Conservation (phyloP, 495 filamentous ascomycete genomes). For the Aspergillus homomorphus region DNA sequence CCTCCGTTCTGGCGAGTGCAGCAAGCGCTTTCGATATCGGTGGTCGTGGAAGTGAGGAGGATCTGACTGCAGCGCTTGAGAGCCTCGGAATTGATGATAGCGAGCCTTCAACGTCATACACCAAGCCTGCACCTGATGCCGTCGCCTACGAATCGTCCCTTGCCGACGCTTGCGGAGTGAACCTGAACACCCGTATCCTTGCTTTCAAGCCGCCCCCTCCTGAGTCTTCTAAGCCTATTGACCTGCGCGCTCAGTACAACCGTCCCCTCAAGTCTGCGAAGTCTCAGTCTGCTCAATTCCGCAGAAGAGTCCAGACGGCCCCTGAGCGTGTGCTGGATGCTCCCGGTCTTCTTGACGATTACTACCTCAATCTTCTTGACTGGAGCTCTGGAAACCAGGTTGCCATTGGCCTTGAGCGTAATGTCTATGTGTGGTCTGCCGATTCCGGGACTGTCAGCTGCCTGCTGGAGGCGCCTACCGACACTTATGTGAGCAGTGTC, state of each 20-base stretch:
- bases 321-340: constrained; percentile 98
- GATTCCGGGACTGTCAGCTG: constrained; percentile 83
- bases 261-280: constrained; percentile 80
- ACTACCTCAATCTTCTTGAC: constrained; percentile 97
- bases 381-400: constrained; percentile 98
- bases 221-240: constrained; percentile 95
- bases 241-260: constrained; percentile 96
- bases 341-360: constrained; percentile 93
- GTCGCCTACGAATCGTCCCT: constrained; percentile 91
- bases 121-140: constrained; percentile 77
- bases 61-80: constrained; percentile 74
- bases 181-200: constrained; percentile 90
- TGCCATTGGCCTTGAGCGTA: constrained; percentile 93
- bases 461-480: constrained; percentile 77
- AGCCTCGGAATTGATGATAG: constrained; percentile 68
- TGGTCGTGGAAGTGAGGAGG: constrained; percentile 64
- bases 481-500: constrained; percentile 96
- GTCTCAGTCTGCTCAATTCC: constrained; percentile 73
- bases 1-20: constrained; percentile 66
- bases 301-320: constrained; percentile 86
- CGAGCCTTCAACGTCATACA: constrained; percentile 55
- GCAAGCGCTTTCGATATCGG: constrained; percentile 64
- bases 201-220: constrained; percentile 97
- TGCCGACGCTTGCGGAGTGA: constrained; percentile 88
- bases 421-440: constrained; percentile 98